Percentiles rank a stretch among this genome's conserved stretches.
These are phyloP conservation scores for Annulohypoxylon maeteangense DNA, from an alignment of 495 filamentous ascomycete species.

Conservation along the genomic window DNA sequence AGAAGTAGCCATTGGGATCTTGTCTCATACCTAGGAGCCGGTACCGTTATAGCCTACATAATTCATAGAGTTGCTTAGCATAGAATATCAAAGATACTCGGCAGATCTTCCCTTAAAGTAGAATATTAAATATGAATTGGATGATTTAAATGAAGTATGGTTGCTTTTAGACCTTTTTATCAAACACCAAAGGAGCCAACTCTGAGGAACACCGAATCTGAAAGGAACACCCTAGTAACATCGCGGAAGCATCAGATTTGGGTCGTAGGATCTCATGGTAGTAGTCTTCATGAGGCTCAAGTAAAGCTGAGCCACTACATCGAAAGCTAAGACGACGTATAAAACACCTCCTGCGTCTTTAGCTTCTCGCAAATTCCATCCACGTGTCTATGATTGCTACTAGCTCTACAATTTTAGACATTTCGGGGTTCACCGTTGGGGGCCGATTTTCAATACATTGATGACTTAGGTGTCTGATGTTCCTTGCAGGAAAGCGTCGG, in stretches of 20 bases:
- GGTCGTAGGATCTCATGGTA: slow-evolving; percentile 11
- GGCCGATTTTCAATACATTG: slow-evolving; percentile 11
- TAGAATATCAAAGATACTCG: background rate
- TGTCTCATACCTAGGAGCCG: background rate
- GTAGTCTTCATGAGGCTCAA: slow-evolving; percentile 24
- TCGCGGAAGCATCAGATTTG: slow-evolving; percentile 4
- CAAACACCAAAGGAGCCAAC: background rate
- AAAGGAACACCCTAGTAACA: background rate
- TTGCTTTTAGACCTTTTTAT: background rate
- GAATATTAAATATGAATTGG: background rate
- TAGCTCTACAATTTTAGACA: background rate
- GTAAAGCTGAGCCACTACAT: slow-evolving; percentile 8
- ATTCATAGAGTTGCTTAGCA: background rate
- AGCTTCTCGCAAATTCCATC: slow-evolving; percentile 3
- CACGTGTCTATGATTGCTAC: background rate
- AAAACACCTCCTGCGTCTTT: slow-evolving; percentile 10
- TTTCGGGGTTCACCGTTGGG: slow-evolving; percentile 12
- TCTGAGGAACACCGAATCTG: background rate
- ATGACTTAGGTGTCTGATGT: slow-evolving; percentile 14
- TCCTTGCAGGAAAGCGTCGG: slow-evolving; percentile 34
- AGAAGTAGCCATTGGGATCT: background rate
- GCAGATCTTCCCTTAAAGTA: background rate
- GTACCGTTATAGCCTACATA: background rate
- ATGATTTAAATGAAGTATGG: background rate
- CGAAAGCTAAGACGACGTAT: background rate